Percentiles rank a stretch among this genome's conserved stretches.
phyloP scores from a whole-genome alignment of 1,284 basidiomycete genomes.

The Chondrostereum purpureum region DNA sequence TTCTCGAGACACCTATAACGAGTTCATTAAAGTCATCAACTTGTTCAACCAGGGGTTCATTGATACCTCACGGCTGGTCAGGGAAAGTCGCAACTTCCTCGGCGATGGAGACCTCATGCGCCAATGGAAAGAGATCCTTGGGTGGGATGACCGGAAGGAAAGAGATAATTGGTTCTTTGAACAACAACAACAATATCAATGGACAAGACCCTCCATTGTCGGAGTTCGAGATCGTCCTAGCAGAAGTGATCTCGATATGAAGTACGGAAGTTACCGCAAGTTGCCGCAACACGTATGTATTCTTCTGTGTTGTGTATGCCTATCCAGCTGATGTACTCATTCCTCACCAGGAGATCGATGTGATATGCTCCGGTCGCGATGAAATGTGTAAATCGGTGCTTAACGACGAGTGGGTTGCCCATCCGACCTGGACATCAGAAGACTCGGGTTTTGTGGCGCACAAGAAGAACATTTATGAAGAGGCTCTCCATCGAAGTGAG shows the following conservation, averaged over 20 bases:
- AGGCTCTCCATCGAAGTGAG: conserved; percentile 94
- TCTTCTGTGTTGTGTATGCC: conserved; percentile 4
- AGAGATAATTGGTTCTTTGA: conserved; percentile 43
- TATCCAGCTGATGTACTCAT: conserved; percentile 2
- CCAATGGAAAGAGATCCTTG: conserved; percentile 88
- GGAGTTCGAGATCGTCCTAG: conserved; percentile 43
- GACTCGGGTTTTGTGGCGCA: conserved; percentile 87
- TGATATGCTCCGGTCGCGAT: conserved; percentile 90
- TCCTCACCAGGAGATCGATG: conserved; percentile 66
- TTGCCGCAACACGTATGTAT: conserved; percentile 71
- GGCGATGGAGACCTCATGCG: conserved; percentile 74
- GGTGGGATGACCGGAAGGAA: conserved; percentile 74
- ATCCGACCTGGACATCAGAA: conserved; percentile 93
- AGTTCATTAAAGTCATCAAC: conserved; percentile 94
- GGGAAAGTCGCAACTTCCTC: conserved; percentile 58
- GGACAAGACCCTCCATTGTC: conserved; percentile 36
- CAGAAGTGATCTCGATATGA: conserved; percentile 52
- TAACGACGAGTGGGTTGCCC: conserved; percentile 96
- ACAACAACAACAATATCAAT: conserved; percentile 35
- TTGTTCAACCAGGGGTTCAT: conserved; percentile 94
- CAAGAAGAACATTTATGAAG: conserved; percentile 95
- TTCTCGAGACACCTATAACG: conserved; percentile 87
- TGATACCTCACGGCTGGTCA: conserved; percentile 76
- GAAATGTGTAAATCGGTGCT: conserved; percentile 96
- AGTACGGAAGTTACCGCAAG: conserved; percentile 85